Evolutionary conservation across 495 filamentous ascomycete species (phyloP).

Genomic region (Glutinoglossum americanum): DNA sequence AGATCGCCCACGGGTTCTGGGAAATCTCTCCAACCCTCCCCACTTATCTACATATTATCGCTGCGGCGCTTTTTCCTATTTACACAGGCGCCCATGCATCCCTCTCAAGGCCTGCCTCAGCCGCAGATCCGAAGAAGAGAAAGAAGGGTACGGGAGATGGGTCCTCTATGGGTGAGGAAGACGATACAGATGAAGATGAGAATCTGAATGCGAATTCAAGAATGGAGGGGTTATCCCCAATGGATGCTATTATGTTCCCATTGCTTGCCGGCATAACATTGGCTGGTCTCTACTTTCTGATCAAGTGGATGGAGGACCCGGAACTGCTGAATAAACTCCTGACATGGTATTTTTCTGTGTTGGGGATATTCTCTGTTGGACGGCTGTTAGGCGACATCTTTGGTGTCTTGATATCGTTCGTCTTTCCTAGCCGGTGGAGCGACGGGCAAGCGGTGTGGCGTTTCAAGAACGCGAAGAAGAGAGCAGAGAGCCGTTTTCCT

Average conservation of each 20-base stretch:
- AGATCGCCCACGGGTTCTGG: slow-evolving; percentile 27
- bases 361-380: slow-evolving; percentile 54
- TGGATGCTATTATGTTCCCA: slow-evolving; percentile 74
- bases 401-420: slow-evolving; percentile 37
- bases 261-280: slow-evolving; percentile 56
- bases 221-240: slow-evolving; percentile 56
- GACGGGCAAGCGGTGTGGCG: slow-evolving; percentile 15
- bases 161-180: slow-evolving; percentile 26
- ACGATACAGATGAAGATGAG: slow-evolving; percentile 27
- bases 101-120: slow-evolving; percentile 10
- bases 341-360: slow-evolving; percentile 60
- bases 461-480: neutral
- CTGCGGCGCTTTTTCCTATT: slow-evolving; percentile 51
- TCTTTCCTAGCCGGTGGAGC: slow-evolving; percentile 48
- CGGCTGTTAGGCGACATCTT: slow-evolving; percentile 47
- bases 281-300: slow-evolving; percentile 62
- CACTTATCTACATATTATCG: slow-evolving; percentile 44
- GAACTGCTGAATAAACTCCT: slow-evolving; percentile 64
- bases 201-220: slow-evolving; percentile 23
- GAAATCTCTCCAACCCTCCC: slow-evolving; percentile 32
- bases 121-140: slow-evolving; percentile 6
- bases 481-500: neutral
- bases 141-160: slow-evolving; percentile 17
- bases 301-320: slow-evolving; percentile 74
- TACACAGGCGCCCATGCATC: slow-evolving; percentile 44